phyloP scores from a whole-genome alignment of 2,329 filamentous ascomycete genomes.

The Fusarium pseudograminearum region DNA sequence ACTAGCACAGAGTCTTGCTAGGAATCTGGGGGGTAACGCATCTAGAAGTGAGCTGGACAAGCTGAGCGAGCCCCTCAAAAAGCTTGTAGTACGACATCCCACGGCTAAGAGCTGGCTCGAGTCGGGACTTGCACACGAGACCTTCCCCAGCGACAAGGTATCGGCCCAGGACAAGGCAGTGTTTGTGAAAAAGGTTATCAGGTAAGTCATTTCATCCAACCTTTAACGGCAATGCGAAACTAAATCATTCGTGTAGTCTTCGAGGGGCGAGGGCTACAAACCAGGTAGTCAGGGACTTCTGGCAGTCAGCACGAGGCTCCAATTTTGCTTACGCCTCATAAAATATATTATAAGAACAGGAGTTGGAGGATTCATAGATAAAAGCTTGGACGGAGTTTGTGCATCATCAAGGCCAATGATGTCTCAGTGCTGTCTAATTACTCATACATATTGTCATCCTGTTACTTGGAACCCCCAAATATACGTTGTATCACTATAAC shows the following conservation, averaged over 20 bases:
- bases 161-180: constrained; percentile 68
- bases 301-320: constrained; percentile 73
- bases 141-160: constrained; percentile 71
- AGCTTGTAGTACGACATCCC: constrained; percentile 68
- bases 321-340: constrained; percentile 72
- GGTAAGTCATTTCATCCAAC: constrained; percentile 53
- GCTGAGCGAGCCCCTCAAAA: constrained; percentile 77
- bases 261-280: constrained; percentile 74
- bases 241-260: constrained; percentile 57
- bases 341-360: constrained; percentile 4
- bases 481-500: background rate
- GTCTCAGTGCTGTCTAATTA: background rate
- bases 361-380: constrained; percentile 3
- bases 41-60: constrained; percentile 79
- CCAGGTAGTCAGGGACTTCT: constrained; percentile 77
- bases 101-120: constrained; percentile 73
- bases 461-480: constrained; percentile 1
- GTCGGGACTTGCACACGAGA: constrained; percentile 64
- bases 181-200: constrained; percentile 75
- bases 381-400: background rate
- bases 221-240: background rate
- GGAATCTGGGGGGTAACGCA: constrained; percentile 76
- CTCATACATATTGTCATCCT: constrained; percentile 4
- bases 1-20: constrained; percentile 69
- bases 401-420: background rate